Conservation (phyloP, 192 early-diverging fungal species). For the Coemansia sp. region DNA sequence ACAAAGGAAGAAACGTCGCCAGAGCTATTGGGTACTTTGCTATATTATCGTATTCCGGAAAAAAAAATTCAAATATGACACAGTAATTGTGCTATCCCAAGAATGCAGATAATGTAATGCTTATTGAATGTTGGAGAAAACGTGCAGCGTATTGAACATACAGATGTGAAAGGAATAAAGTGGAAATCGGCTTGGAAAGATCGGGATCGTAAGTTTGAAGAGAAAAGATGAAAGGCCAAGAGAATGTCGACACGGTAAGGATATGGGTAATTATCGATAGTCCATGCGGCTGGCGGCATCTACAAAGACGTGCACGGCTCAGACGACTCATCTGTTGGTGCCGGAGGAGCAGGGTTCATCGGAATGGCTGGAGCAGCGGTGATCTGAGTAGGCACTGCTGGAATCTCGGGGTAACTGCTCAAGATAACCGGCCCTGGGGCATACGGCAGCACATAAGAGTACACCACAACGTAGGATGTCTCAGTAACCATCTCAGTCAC, state of each 20-base stretch:
- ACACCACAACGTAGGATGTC: conserved; percentile 12
- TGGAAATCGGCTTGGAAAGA: too few relatives aligned
- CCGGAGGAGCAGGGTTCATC: neutral
- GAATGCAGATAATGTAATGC: neutral
- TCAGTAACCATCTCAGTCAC: conserved; percentile 20
- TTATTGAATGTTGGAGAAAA: neutral
- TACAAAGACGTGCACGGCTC: too few relatives aligned
- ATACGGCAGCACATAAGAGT: conserved; percentile 9
- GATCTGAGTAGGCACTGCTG: neutral
- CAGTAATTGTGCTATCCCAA: too few relatives aligned
- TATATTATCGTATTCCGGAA: conserved; percentile 3
- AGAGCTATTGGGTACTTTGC: conserved; percentile 1
- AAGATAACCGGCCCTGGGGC: conserved; percentile 43
- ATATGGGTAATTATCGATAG: neutral
- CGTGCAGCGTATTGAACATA: too few relatives aligned
- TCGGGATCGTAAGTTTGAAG: too few relatives aligned
- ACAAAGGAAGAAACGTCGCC: neutral
- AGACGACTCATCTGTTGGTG: too few relatives aligned
- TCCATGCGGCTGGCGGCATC: too few relatives aligned
- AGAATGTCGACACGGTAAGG: neutral
- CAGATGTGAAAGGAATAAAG: too few relatives aligned
- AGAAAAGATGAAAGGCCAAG: too few relatives aligned
- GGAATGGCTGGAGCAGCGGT: neutral
- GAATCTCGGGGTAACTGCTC: conserved; percentile 15
- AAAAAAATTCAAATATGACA: too few relatives aligned